These are phyloP conservation scores for Mycena capillaripes DNA, from an alignment of 768 basidiomycete genomes.

Conservation along the genomic window DNA sequence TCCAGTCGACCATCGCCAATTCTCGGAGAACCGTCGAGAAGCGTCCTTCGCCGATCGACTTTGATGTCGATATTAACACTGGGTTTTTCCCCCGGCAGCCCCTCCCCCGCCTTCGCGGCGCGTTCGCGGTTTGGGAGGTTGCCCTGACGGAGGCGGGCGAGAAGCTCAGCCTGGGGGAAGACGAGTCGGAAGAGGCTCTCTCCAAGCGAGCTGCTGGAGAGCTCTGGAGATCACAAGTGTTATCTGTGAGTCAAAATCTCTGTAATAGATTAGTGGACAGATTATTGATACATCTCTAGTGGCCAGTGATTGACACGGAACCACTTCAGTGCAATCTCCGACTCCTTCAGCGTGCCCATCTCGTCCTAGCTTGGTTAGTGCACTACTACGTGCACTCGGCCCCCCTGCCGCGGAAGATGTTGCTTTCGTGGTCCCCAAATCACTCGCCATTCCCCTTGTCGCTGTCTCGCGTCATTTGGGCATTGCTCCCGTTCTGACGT, in stretches of 20 bases:
- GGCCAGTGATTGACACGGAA: constrained; percentile 76
- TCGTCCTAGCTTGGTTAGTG: constrained; percentile 89
- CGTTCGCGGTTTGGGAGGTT: constrained; percentile 80
- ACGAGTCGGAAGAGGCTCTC: constrained; percentile 61
- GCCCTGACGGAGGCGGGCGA: constrained; percentile 69
- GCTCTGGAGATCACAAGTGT: constrained; percentile 75
- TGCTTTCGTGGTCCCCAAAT: constrained; percentile 75
- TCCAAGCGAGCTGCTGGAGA: constrained; percentile 69
- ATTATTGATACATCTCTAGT: constrained; percentile 51
- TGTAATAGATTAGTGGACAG: constrained; percentile 16
- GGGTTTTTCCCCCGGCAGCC: constrained; percentile 88
- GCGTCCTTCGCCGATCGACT: constrained; percentile 58
- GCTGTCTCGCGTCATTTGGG: constrained; percentile 80
- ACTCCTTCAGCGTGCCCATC: constrained; percentile 85
- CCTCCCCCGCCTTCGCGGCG: constrained; percentile 65
- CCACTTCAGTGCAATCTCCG: constrained; percentile 68
- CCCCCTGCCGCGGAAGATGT: constrained; percentile 55
- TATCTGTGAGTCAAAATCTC: constrained; percentile 63
- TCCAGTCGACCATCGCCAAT: constrained; percentile 58
- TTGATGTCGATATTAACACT: constrained; percentile 71
- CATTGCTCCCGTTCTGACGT: constrained; percentile 95
- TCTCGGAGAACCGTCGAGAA: constrained; percentile 45
- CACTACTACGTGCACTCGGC: constrained; percentile 93
- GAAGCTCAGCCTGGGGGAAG: constrained; percentile 70
- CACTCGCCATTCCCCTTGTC: constrained; percentile 84